Conservation (phyloP, 768 basidiomycete species). For the Lanmaoa rubissima region DNA sequence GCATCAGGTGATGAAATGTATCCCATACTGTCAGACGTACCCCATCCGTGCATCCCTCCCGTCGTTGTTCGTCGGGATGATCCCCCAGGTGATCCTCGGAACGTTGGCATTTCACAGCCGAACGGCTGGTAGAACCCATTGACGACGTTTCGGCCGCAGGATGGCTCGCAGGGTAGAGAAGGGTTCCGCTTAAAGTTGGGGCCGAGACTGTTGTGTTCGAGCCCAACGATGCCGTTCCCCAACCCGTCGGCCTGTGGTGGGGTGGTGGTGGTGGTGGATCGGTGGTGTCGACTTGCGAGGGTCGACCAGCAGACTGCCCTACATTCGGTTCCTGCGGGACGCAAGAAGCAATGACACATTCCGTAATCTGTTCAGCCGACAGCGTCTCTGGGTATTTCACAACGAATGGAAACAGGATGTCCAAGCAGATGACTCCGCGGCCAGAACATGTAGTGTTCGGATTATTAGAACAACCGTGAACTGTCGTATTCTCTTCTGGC, state of each 20-base stretch:
- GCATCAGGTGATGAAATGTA: neutral
- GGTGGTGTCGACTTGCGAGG: neutral
- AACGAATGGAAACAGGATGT: neutral
- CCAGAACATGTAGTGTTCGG: neutral
- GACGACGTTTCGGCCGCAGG: neutral
- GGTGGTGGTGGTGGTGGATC: neutral
- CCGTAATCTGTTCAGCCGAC: neutral
- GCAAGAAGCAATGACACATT: fast-evolving
- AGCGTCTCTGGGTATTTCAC: fast-evolving
- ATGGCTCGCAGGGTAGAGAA: neutral
- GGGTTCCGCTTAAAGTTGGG: neutral
- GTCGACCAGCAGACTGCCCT: neutral
- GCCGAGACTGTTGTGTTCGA: neutral
- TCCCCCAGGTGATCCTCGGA: no score
- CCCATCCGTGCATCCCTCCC: no score
- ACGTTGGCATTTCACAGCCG: neutral
- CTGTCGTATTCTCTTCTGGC: neutral
- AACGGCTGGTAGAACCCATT: no score
- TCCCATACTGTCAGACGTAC: neutral
- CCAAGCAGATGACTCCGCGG: neutral
- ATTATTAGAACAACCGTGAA: neutral
- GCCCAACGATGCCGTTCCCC: no score
- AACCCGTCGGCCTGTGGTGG: neutral
- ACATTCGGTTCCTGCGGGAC: no score
- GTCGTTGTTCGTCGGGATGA: neutral